Percentiles rank a stretch among this genome's conserved stretches.
phyloP scores from a whole-genome alignment of 2,329 filamentous ascomycete genomes.

The Colletotrichum chrysophilum region DNA sequence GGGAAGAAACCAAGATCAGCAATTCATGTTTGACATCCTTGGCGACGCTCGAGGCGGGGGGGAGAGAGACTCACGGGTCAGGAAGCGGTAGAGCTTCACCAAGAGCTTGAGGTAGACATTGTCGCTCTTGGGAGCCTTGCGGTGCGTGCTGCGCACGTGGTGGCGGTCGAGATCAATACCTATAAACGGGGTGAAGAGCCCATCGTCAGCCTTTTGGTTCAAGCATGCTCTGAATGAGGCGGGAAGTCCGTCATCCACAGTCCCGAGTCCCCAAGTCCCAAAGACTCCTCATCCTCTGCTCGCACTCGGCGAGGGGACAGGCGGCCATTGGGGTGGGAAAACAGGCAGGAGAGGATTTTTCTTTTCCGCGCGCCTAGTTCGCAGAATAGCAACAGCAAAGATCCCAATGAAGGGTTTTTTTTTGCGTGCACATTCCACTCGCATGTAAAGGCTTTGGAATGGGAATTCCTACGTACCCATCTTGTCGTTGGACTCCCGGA shows the following conservation, averaged over 20 bases:
- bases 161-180: slow-evolving; percentile 76
- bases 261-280: not conserved
- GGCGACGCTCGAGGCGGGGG: not conserved
- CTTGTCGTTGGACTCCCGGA: slow-evolving; percentile 53
- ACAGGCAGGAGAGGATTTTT: slow-evolving; percentile 23
- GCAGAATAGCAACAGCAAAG: slow-evolving; percentile 15
- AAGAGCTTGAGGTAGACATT: slow-evolving; percentile 97
- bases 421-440: slow-evolving; percentile 32
- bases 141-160: slow-evolving; percentile 77
- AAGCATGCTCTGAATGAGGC: slow-evolving; percentile 64
- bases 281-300: not conserved
- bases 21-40: not conserved
- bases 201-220: slow-evolving; percentile 67
- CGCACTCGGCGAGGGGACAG: not conserved
- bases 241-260: slow-evolving; percentile 26
- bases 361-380: slow-evolving; percentile 22
- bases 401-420: not conserved
- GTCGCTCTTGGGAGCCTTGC: slow-evolving; percentile 96
- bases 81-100: slow-evolving; percentile 98
- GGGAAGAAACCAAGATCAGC: not conserved
- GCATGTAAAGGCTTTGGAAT: slow-evolving; percentile 42
- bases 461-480: slow-evolving; percentile 63
- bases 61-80: slow-evolving; percentile 78
- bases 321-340: not conserved
- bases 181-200: slow-evolving; percentile 50